Percentiles rank a stretch among this genome's conserved stretches.
Evolutionary conservation across 495 filamentous ascomycete genomes (phyloP).

Genomic region (Podospora fimiseda): DNA sequence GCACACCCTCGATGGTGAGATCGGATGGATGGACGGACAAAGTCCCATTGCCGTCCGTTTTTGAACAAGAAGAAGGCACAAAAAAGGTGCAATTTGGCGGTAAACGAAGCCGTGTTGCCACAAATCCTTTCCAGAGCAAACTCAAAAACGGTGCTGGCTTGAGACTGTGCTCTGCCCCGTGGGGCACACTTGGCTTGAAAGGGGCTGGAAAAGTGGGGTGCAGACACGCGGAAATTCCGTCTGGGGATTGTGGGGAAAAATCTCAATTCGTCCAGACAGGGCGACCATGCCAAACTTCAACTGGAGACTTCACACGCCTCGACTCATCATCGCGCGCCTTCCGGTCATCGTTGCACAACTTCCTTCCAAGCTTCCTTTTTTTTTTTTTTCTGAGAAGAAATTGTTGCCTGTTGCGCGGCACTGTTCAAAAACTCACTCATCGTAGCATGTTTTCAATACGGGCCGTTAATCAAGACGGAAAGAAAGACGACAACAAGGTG

Average conservation of each 20-base stretch:
- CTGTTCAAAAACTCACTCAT: neutral
- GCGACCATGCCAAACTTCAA: conserved; percentile 1
- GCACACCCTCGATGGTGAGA: conserved; percentile 7
- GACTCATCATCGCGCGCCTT: too few species aligned
- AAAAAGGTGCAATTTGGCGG: too few species aligned
- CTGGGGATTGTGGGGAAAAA: conserved; percentile 15
- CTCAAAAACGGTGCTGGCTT: neutral
- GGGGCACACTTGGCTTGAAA: conserved; percentile 12
- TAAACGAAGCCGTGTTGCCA: neutral
- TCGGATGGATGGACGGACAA: conserved; percentile 5
- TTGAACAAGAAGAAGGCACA: neutral
- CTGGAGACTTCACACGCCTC: conserved; percentile 5
- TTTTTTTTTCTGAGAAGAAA: neutral
- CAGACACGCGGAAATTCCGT: conserved; percentile 10
- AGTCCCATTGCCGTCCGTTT: too few species aligned
- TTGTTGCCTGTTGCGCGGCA: conserved; percentile 1
- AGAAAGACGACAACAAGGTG: too few species aligned
- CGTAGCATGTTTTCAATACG: neutral
- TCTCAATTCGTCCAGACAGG: conserved; percentile 7
- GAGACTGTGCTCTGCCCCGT: conserved; percentile 15
- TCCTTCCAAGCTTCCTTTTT: neutral
- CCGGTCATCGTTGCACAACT: neutral
- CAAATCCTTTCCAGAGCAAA: neutral
- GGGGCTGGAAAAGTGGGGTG: neutral
- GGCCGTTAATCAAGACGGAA: too few species aligned